Conservation (phyloP, 768 basidiomycete genomes). For the Bullera alba region DNA sequence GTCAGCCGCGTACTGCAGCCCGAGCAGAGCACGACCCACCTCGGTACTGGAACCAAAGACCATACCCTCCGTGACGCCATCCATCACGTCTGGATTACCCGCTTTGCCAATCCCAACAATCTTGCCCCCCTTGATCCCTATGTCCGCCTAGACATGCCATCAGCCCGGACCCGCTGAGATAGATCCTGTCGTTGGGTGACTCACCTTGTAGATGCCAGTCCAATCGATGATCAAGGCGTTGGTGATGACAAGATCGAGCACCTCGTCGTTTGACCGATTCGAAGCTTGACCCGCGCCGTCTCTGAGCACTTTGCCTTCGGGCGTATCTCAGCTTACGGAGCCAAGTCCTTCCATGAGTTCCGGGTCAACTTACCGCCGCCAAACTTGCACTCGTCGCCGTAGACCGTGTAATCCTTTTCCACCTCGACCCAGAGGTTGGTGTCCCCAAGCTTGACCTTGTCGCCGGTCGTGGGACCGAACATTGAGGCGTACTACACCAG, state of each 20-base stretch:
- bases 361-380: conserved; percentile 63
- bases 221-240: conserved; percentile 92
- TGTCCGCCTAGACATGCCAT: conserved; percentile 64
- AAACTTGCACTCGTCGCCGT: conserved; percentile 97
- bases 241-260: conserved; percentile 87
- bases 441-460: conserved; percentile 80
- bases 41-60: conserved; percentile 87
- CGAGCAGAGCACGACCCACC: conserved; percentile 8
- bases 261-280: conserved; percentile 58
- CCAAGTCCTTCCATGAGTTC: background rate
- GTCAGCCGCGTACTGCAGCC: background rate
- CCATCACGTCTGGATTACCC: conserved; percentile 92
- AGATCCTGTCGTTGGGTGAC: background rate
- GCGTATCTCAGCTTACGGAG: background rate
- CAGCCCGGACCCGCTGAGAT: background rate
- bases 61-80: conserved; percentile 62
- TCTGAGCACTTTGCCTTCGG: conserved; percentile 79
- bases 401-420: conserved; percentile 77
- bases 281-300: conserved; percentile 96
- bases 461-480: conserved; percentile 92
- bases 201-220: conserved; percentile 88
- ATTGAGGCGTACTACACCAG: conserved; percentile 66
- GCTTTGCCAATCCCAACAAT: conserved; percentile 93
- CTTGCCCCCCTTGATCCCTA: conserved; percentile 74
- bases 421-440: conserved; percentile 86